Conservation (phyloP, 495 filamentous ascomycete species). For the Paragyromitra xinjiangensis region DNA sequence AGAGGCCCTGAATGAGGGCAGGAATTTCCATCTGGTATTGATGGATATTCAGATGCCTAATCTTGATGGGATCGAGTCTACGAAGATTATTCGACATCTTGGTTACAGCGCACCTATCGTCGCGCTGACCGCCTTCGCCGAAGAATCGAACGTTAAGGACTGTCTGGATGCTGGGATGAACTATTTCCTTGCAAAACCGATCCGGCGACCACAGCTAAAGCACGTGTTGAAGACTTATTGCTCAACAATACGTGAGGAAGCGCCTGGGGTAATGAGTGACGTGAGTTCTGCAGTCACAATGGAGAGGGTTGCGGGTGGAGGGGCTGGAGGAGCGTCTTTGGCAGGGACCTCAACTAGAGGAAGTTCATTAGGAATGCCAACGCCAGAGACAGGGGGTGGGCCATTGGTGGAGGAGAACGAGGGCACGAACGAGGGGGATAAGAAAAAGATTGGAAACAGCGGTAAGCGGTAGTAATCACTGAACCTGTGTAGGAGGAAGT, state of each 20-base stretch:
- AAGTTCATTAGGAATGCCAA: constrained; percentile 45
- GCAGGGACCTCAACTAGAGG: constrained; percentile 43
- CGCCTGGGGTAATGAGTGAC: constrained; percentile 32
- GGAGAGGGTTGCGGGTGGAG: constrained; percentile 29
- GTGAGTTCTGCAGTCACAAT: constrained; percentile 37
- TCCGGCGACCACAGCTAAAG: constrained; percentile 81
- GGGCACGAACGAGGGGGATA: neutral
- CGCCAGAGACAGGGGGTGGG: constrained; percentile 40
- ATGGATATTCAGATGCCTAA: constrained; percentile 97
- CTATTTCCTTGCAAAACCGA: constrained; percentile 76
- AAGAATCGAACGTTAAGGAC: constrained; percentile 87
- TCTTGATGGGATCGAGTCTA: constrained; percentile 86
- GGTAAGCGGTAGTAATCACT: constrained; percentile 4
- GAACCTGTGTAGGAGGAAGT: neutral
- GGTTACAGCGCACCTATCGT: constrained; percentile 91
- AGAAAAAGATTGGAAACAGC: neutral
- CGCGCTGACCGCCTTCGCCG: constrained; percentile 86
- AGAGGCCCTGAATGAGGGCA: constrained; percentile 75
- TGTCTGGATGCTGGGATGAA: constrained; percentile 67
- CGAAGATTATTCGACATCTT: constrained; percentile 83
- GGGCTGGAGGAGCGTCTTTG: constrained; percentile 45
- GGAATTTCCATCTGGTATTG: constrained; percentile 83
- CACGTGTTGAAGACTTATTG: constrained; percentile 74
- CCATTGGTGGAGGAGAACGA: constrained; percentile 29
- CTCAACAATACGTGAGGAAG: constrained; percentile 67